phyloP scores from a whole-genome alignment of 2,329 filamentous ascomycete genomes.

The Trichoderma koningiopsis region DNA sequence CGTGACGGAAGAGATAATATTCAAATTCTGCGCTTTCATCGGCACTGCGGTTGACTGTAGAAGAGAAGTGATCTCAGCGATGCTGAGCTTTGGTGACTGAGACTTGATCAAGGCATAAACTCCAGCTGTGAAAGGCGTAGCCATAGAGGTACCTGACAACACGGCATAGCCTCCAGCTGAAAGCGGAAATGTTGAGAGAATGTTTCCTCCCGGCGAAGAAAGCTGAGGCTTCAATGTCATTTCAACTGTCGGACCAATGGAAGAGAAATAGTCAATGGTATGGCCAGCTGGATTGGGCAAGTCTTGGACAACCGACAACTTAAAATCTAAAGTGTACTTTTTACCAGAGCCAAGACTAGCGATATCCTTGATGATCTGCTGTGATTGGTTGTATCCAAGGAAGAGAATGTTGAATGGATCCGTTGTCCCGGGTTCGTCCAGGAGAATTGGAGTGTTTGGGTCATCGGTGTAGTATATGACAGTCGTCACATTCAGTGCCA shows the following conservation, averaged over 20 bases:
- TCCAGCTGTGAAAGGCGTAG: slow-evolving; percentile 57
- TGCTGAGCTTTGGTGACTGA: slow-evolving; percentile 50
- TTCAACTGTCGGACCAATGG: slow-evolving; percentile 63
- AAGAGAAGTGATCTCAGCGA: slow-evolving; percentile 50
- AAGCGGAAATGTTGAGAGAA: slow-evolving; percentile 58
- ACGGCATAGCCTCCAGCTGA: slow-evolving; percentile 53
- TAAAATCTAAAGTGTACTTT: neutral
- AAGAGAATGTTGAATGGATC: neutral
- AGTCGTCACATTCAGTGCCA: slow-evolving; percentile 2
- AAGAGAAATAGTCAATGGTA: slow-evolving; percentile 8
- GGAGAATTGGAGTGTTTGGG: neutral
- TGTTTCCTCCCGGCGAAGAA: slow-evolving; percentile 56
- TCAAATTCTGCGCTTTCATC: slow-evolving; percentile 37
- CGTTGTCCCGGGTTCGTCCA: neutral
- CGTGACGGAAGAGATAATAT: slow-evolving; percentile 54
- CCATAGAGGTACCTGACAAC: slow-evolving; percentile 62
- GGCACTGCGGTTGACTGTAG: slow-evolving; percentile 53
- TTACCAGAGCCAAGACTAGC: neutral
- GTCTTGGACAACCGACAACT: neutral
- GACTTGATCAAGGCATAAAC: slow-evolving; percentile 56
- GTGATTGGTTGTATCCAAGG: neutral
- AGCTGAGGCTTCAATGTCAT: slow-evolving; percentile 58
- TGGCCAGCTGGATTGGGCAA: neutral
- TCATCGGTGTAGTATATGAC: slow-evolving; percentile 9
- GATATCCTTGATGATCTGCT: neutral